Base-by-base conservation (phyloP, 805 yeast species). In the Cyberlindnera veronae region DNA sequence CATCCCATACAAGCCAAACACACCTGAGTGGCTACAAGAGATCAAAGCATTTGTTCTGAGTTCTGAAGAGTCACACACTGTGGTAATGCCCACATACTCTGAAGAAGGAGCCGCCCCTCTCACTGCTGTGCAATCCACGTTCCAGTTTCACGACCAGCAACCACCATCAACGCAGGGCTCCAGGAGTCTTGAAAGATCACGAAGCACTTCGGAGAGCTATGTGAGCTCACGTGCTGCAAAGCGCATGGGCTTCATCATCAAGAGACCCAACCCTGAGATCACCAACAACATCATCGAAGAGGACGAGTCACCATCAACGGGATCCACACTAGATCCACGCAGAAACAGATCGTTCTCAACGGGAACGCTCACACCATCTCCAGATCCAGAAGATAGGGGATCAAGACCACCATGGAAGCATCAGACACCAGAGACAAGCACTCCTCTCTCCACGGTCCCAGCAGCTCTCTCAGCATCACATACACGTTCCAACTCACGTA, bases 211-310 rank as follows among this genome's bases (percentile, higher is more conserved):
- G 2, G 74, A 71, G 42, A 64, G 66, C 30, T 58, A 65, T 23
- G 66, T 65, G n/a, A 67, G 80, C 7, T 72, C 84, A n/a, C 71
- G 79, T 40, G 85, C 87, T 5, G 77, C 86, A 0, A 77, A 83
- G 54, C 67, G 91, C 46, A 83, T 81, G 89, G 91, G 90, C 0
- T 73, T 84, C 39, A 77, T 84, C 28, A 74, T 77, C 38, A 76
- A 74, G 39, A 52, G 58, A 45, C 51, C 57, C 24, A 44, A 36
- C 24, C 70, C 58, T 31, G 56, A 49, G 26, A 28, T 46, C 19
- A 17, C 46, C 15, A 30, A 23, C 23, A 48, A 41, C 12, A 39
- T 62, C 8, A 50, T 53, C 5, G 57, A 63, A 27, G 63, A 64
- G 19, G 49, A 39, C 6, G 46, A 45, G n/a, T 10, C 36, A 9